Conservation (phyloP, 2,329 filamentous ascomycete species). For the Penicillium decumbens region DNA sequence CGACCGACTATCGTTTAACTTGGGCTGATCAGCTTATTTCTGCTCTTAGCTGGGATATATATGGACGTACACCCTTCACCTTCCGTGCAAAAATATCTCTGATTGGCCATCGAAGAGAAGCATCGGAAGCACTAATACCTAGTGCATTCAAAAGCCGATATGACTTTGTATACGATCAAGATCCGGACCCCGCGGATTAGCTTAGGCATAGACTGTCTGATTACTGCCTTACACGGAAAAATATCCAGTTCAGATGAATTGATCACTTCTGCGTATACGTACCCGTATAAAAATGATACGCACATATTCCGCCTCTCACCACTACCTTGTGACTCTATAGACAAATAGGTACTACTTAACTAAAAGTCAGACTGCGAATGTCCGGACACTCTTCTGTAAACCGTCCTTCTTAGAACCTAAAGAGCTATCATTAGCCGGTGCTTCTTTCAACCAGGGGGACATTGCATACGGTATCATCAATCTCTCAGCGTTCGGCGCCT, state of each 20-base stretch:
- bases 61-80: no score
- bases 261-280: not conserved
- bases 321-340: not conserved
- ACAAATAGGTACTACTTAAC: not conserved
- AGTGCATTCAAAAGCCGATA: no score
- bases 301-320: not conserved
- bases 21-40: no score
- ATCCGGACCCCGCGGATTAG: no score
- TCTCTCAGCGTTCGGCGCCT: slow-evolving; percentile 1
- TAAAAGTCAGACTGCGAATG: not conserved
- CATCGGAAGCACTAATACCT: no score
- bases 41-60: no score
- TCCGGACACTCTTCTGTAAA: not conserved
- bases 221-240: not conserved
- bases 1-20: no score
- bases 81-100: no score
- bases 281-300: no score
- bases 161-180: no score
- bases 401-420: not conserved
- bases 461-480: slow-evolving; percentile 10
- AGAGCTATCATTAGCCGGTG: not conserved
- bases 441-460: not conserved
- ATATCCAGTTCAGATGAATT: not conserved
- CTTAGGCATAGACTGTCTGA: no score
- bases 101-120: no score